Conservation (phyloP, 2,329 filamentous ascomycete genomes). For the Aspergillus arachidicola region DNA sequence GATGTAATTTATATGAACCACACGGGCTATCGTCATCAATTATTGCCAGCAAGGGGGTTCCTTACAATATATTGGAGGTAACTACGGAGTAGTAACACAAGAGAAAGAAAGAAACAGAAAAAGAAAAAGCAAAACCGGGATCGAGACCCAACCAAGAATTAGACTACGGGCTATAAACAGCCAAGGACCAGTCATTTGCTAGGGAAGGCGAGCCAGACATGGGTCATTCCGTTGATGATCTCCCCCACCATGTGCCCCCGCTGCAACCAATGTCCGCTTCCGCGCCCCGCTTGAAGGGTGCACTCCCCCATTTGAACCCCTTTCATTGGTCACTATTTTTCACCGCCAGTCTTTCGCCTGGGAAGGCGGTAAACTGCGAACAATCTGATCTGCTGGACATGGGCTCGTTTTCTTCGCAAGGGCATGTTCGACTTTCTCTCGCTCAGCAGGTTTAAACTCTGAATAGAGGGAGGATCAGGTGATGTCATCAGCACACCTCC, state of each 20-base stretch:
- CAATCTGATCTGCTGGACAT: neutral
- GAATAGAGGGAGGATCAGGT: neutral
- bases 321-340: neutral
- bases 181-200: neutral
- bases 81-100: neutral
- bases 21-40: neutral
- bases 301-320: neutral
- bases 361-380: slow-evolving; percentile 3
- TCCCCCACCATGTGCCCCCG: slow-evolving; percentile 2
- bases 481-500: neutral
- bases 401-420: neutral
- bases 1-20: neutral
- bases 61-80: too few species aligned
- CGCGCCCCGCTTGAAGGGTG: neutral
- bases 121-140: slow-evolving; percentile 8
- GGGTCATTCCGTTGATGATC: slow-evolving; percentile 3
- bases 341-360: slow-evolving; percentile 8
- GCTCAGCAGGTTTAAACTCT: neutral
- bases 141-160: neutral
- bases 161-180: neutral
- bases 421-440: neutral
- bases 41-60: neutral
- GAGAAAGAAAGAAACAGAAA: neutral
- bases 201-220: neutral
- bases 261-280: slow-evolving; percentile 4